Base-by-base conservation (phyloP, 73 alveolate species). In the Tetrahymena thermophila region DNA sequence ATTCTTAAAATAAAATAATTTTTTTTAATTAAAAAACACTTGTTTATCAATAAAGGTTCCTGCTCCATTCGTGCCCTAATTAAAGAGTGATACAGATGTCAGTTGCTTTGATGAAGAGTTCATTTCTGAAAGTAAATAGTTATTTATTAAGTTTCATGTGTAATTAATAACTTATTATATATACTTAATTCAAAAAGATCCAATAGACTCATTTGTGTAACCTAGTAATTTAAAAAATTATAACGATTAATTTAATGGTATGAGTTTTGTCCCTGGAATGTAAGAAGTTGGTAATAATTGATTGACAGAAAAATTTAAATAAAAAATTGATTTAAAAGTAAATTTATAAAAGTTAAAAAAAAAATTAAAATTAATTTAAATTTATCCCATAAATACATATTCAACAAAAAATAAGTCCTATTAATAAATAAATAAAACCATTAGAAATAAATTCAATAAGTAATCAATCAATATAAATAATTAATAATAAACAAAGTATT, bases 21-120 rank as follows among this genome's bases (percentile, higher is more conserved):
- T 21, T 19, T 16, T 50, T 50, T 13, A 23, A 0, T 35, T 96
- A 97, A 93, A 56, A 95, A 14, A n/a, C 4, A 17, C 0, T 43
- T 21, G 42, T 14, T 16, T 13, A 43, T 85, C 35, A 28, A 35
- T 34, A 93, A 93, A 96, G 95, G 93, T 97, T 23, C 56, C 50
- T 56, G 97, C 99, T 35, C 99, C 99, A 5, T 96, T 97, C 50
- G 85, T 97, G 10, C 99, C 99, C 1, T 96, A 95, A 85, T 58
- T 97, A 34, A 94, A 85, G 55, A 85, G 57, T 15, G 97, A 96
- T 25, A 85, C 95, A 85, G 96, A 95, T 44, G 93, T 95, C 44
- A 55, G 94, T 3, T 85, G 85, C 56, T 95, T 95, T 93, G 94
- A 89, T 38, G 94, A 85, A 89, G 84, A 85, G 50, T 85, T 95